Percentiles rank a stretch among this genome's conserved stretches.
Evolutionary conservation across 2,329 filamentous ascomycete species (phyloP).

Genomic region (Juglanconis juglandina): DNA sequence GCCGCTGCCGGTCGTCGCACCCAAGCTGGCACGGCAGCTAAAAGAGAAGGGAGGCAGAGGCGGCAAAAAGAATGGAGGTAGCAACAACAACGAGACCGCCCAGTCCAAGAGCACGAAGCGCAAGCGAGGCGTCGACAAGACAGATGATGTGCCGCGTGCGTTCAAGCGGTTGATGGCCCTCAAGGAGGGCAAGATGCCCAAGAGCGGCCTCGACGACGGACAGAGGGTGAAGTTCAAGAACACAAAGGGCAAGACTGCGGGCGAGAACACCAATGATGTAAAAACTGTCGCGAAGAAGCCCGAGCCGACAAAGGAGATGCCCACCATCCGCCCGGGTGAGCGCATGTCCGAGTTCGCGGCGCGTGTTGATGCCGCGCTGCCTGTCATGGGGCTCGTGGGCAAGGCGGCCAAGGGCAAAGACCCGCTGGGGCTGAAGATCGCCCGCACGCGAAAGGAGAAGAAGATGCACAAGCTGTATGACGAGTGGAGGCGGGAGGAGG

Average conservation of each 20-base stretch:
- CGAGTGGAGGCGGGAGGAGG: slow-evolving; percentile 69
- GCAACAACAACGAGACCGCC: slow-evolving; percentile 23
- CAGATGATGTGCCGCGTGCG: slow-evolving; percentile 81
- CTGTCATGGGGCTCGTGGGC: slow-evolving; percentile 66
- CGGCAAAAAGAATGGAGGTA: slow-evolving; percentile 22
- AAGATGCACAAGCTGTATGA: slow-evolving; percentile 77
- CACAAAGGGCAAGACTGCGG: slow-evolving; percentile 25
- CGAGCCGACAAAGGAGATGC: slow-evolving; percentile 36
- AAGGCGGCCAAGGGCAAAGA: slow-evolving; percentile 63
- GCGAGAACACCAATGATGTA: not conserved
- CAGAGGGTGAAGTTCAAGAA: slow-evolving; percentile 23
- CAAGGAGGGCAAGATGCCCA: slow-evolving; percentile 57
- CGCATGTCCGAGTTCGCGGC: slow-evolving; percentile 75
- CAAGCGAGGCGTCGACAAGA: slow-evolving; percentile 41
- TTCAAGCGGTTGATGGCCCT: slow-evolving; percentile 84
- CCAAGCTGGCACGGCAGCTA: slow-evolving; percentile 17
- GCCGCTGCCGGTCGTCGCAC: slow-evolving; percentile 45
- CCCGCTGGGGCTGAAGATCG: slow-evolving; percentile 61
- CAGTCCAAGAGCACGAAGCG: slow-evolving; percentile 43
- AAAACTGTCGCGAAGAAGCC: slow-evolving; percentile 20
- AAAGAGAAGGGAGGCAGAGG: not conserved
- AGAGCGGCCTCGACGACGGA: slow-evolving; percentile 71
- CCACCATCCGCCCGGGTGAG: slow-evolving; percentile 80
- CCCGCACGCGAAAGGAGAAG: slow-evolving; percentile 78
- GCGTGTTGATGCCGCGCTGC: slow-evolving; percentile 80